Percentiles rank a stretch among this genome's conserved stretches.
These are phyloP conservation scores for Ottelia alismoides DNA, from an alignment of 106 monocot species.

Conservation along the genomic window DNA sequence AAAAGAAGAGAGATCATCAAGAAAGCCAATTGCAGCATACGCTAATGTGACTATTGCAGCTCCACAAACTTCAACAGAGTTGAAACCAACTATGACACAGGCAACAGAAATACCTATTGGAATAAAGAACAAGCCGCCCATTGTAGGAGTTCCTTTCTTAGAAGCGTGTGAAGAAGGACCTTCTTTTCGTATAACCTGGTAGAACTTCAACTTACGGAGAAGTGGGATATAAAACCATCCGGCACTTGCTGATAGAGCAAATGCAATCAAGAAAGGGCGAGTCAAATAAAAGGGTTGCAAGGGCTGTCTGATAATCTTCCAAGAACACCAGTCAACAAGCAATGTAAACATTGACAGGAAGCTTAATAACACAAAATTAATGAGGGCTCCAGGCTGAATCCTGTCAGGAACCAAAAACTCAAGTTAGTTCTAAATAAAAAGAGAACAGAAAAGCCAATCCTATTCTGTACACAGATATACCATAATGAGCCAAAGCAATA, in stretches of 20 bases:
- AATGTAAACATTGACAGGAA: constrained; percentile 50
- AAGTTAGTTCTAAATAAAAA: no score
- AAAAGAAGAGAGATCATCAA: constrained; percentile 46
- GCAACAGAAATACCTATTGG: constrained; percentile 67
- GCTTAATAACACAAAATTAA: constrained; percentile 38
- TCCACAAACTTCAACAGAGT: constrained; percentile 35
- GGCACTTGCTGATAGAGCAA: constrained; percentile 41
- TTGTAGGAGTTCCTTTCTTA: constrained; percentile 42
- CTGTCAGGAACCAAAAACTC: no score
- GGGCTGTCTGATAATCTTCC: constrained; percentile 81
- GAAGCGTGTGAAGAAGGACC: constrained; percentile 21
- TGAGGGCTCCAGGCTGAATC: constrained; percentile 42
- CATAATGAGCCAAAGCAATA: neutral
- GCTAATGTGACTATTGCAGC: constrained; percentile 47
- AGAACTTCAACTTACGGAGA: constrained; percentile 46
- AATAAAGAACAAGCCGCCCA: constrained; percentile 87
- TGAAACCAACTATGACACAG: constrained; percentile 22
- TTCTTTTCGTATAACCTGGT: constrained; percentile 40
- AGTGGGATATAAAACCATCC: constrained; percentile 73
- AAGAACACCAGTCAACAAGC: constrained; percentile 76
- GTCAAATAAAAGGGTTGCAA: constrained; percentile 66
- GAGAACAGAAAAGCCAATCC: no score
- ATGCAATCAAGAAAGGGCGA: constrained; percentile 59
- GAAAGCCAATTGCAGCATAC: constrained; percentile 58
- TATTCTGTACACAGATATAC: no score